Evolutionary conservation across 2,329 filamentous ascomycete species (phyloP), one percentile per base, ranked within the genome.

Genomic region (Pseudopyricularia javanii): DNA sequence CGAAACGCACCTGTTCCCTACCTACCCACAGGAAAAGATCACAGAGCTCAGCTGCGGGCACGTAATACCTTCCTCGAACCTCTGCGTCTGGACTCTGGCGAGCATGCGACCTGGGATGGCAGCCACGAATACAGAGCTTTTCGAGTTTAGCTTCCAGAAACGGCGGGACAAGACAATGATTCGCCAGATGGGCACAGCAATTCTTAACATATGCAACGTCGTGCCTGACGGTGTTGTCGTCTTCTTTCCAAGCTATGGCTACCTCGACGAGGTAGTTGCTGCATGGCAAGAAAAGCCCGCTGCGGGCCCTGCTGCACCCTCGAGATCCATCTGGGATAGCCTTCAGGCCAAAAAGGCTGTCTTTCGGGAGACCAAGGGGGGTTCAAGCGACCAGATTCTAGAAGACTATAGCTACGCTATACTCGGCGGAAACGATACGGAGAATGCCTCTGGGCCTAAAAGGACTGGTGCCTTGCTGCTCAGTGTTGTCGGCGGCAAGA

Each of bases 231-330:
- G 93, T 2, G 79, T 96, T 1, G 89, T 98, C 0, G 83, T 91
- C 0, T 98, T 98, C 72, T 97, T 98, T 60, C 91, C 93, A 1
- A 95, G 90, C 66, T 97, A 98, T 65, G 80, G 86, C 9, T 97
- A 95, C 64, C 78, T 98, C 0, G 83, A 90, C 49, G 80, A 83
- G 48, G 88, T 95, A 7, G 70, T 85, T 7, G 64, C 67, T 2
- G 69, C 71, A 0, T 91, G 87, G 86, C 74, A 79, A 60, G 57
- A 67, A 62, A 47, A 66, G 65, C 54, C 59, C 33, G 51, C 50
- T 54, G 51, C 58, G 52, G 59, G 1, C 54, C 54, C 7, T 59
- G 56, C 34, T 52, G 63, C 3, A 69, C 17, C 37, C 17, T 14
- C 20, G 14, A 24, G 20, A 12, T 69, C 45, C 22, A 63, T 85